Evolutionary conservation across 441 rosid species (phyloP).

Genomic region (Erysimum pusillum): DNA sequence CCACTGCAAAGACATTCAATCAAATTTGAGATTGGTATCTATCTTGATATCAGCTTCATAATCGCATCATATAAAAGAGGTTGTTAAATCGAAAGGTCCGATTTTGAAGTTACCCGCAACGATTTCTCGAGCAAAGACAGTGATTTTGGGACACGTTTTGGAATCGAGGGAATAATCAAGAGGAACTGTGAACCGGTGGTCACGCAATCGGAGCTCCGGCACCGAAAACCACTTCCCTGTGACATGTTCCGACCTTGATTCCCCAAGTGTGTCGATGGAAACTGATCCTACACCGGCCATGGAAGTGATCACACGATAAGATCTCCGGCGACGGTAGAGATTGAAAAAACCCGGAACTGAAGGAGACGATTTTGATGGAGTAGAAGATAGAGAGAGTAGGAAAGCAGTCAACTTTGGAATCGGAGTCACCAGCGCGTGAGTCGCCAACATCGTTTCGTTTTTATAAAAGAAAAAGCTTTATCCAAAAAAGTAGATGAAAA

Average conservation of each 20-base stretch:
- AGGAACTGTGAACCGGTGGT: conserved; percentile 82
- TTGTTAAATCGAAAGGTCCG: neutral
- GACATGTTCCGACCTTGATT: conserved; percentile 57
- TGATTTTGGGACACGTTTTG: conserved; percentile 57
- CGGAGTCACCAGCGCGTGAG: conserved; percentile 41
- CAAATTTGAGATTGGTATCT: neutral
- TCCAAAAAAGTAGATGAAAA: conserved; percentile 1
- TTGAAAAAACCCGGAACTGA: conserved; percentile 20
- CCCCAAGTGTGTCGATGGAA: conserved; percentile 22
- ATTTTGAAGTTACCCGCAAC: conserved; percentile 67
- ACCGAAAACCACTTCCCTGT: conserved; percentile 76
- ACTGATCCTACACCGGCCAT: conserved; percentile 54
- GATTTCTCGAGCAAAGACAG: conserved; percentile 89
- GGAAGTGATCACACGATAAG: conserved; percentile 36
- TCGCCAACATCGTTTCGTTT: conserved; percentile 35
- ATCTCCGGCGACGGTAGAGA: conserved; percentile 42
- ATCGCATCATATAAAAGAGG: conserved; percentile 2
- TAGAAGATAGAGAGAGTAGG: conserved; percentile 39
- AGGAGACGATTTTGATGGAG: conserved; percentile 35
- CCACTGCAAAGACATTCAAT: conserved; percentile 54
- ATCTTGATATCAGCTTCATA: neutral
- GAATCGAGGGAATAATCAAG: conserved; percentile 65
- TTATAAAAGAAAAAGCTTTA: neutral
- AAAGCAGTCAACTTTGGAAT: conserved; percentile 52
- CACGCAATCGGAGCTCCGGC: conserved; percentile 86